These are phyloP conservation scores for Pestalotiopsis fici DNA, from an alignment of 2,329 filamentous ascomycete genomes.

Conservation along the genomic window DNA sequence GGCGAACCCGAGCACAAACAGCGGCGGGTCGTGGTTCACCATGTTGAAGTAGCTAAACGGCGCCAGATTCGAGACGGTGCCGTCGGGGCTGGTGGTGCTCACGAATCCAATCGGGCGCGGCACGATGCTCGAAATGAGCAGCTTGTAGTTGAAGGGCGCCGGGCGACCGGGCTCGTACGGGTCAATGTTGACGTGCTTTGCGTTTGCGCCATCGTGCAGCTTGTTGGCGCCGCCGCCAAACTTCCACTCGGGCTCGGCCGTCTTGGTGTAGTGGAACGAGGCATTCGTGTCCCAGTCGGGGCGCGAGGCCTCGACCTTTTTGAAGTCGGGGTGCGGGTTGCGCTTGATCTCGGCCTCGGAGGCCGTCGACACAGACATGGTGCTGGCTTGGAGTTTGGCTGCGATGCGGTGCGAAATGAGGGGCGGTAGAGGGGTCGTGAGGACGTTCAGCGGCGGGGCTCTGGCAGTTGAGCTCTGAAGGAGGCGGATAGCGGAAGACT, in stretches of 20 bases:
- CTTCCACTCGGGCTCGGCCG: conserved; percentile 65
- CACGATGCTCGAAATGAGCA: conserved; percentile 80
- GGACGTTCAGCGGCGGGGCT: conserved; percentile 2
- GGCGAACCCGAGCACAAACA: conserved; percentile 67
- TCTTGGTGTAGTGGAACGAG: conserved; percentile 60
- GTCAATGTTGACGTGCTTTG: conserved; percentile 73
- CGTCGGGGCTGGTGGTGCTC: conserved; percentile 59
- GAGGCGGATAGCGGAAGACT: not conserved
- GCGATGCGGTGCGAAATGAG: conserved; percentile 7
- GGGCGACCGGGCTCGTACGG: conserved; percentile 73
- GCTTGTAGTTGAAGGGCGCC: conserved; percentile 80
- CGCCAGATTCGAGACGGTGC: conserved; percentile 69
- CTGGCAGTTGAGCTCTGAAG: not conserved
- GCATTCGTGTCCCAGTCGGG: conserved; percentile 56
- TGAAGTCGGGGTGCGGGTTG: conserved; percentile 76
- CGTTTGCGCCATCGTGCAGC: conserved; percentile 24
- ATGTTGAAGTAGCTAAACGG: conserved; percentile 88
- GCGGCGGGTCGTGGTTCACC: conserved; percentile 81
- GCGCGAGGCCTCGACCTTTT: conserved; percentile 66
- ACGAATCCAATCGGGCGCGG: conserved; percentile 78
- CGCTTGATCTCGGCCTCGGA: conserved; percentile 47
- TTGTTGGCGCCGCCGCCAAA: conserved; percentile 67
- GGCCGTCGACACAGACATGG: conserved; percentile 26
- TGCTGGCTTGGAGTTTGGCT: conserved; percentile 7
- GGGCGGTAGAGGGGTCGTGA: conserved; percentile 3